phyloP scores from a whole-genome alignment of 2,329 filamentous ascomycete genomes.

The Xylariales sp. region DNA sequence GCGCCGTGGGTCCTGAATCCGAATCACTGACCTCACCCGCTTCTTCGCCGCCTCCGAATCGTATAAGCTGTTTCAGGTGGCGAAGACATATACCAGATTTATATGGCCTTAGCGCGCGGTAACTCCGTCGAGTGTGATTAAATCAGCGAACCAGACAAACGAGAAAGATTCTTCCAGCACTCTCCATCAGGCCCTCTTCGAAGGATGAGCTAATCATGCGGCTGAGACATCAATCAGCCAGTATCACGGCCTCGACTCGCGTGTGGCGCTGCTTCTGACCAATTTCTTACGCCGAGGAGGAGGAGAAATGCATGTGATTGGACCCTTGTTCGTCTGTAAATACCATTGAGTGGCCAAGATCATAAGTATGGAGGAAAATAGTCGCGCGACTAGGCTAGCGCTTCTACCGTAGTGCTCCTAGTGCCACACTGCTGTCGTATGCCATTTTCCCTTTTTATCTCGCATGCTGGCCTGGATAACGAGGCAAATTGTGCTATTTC shows the following conservation, averaged over 20 bases:
- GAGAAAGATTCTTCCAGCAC: slow-evolving; percentile 3
- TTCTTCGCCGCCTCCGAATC: slow-evolving; percentile 8
- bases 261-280: slow-evolving; percentile 27
- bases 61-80: slow-evolving; percentile 23
- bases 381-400: no score
- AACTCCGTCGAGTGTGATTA: slow-evolving; percentile 10
- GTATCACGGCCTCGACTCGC: slow-evolving; percentile 9
- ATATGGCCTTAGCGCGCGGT: slow-evolving; percentile 12
- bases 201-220: slow-evolving; percentile 36
- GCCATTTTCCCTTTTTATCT: background rate
- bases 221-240: slow-evolving; percentile 30
- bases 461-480: slow-evolving; percentile 3
- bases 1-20: slow-evolving; percentile 8
- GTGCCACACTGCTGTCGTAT: slow-evolving; percentile 7
- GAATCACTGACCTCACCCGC: background rate
- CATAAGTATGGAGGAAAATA: no score
- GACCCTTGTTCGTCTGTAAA: background rate
- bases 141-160: slow-evolving; percentile 18
- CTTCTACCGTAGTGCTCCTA: no score
- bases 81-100: background rate
- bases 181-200: slow-evolving; percentile 2
- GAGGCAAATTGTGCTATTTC: background rate
- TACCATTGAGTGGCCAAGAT: background rate
- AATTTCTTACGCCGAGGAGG: slow-evolving; percentile 21
- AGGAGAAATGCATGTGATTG: background rate